Evolutionary conservation across 352 stramenopile genomes (phyloP), one percentile per base, ranked within the genome.

Genomic region (Elongisporangium senticosum): DNA sequence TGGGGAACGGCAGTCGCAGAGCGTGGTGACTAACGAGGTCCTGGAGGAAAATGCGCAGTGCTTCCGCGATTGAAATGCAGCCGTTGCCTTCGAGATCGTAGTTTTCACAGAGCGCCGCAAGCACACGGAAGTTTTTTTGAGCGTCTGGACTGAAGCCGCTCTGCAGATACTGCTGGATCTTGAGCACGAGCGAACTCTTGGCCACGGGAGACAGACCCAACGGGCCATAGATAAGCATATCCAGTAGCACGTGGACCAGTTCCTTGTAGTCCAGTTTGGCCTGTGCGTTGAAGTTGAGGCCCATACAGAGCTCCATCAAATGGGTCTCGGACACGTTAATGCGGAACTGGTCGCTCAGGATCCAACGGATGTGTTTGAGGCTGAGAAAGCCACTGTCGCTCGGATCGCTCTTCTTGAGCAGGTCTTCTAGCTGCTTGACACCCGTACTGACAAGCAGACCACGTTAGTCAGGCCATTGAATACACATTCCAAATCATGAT

Each of bases 301-400:
- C 79, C 26, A 89, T 58, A 55, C 79, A 89, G 0, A 82, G 64
- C 48, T 89, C 75, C 49, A 86, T 74, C 11, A 89, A 59, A 15
- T 62, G 53, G 0, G 56, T 56, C 50, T 87, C 73, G 17, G 52
- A 67, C 11, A 79, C 55, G 0, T 73, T 52, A 2, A 83, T 22
- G 1, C 68, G 33, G 14, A 84, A 71, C 1, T 65, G 47, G 26
- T 86, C 67, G 0, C 28, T 51, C 13, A 89, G 59, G 10, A 82
- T 48, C 61, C 62, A 83, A 5, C 66, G 68, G 17, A 89, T 53
- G 20, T 87, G 65, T 54, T 80, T 79, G 48, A 87, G 65, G 10
- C 60, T 74, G 7, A 89, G 60, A 62, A 86, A 89, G 7, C 75
- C 77, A 8, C 51, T 73, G 3, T 21, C 37, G 0, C 49, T 43